These are phyloP conservation scores for Fragaria iinumae DNA, from an alignment of 306 rosid genomes.

Conservation along the genomic window DNA sequence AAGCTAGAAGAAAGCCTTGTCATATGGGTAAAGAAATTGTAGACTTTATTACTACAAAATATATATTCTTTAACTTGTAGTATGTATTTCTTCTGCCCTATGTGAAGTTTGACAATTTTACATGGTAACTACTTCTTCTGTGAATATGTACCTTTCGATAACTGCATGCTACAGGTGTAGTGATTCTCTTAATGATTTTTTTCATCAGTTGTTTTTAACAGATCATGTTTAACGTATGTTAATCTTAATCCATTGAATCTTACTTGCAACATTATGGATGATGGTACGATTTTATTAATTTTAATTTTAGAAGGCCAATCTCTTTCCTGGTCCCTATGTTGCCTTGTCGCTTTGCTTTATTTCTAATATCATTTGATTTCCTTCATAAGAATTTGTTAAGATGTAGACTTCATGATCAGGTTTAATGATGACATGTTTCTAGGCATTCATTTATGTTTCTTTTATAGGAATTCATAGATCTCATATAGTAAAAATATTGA, in stretches of 20 bases:
- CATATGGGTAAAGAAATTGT: conserved; percentile 62
- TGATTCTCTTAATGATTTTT: background rate
- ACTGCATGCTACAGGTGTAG: background rate
- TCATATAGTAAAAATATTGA: conserved; percentile 10
- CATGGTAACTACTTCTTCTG: background rate
- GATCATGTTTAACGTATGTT: background rate
- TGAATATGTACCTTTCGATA: background rate
- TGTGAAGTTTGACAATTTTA: background rate
- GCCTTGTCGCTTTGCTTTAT: background rate
- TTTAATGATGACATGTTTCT: background rate
- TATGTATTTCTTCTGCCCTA: background rate
- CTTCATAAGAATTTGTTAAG: background rate
- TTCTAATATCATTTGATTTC: background rate
- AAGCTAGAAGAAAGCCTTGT: conserved; percentile 94
- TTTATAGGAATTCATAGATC: background rate
- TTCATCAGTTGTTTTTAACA: background rate
- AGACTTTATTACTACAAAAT: background rate
- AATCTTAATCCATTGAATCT: background rate
- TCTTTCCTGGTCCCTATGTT: background rate
- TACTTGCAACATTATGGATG: background rate
- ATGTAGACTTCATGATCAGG: background rate
- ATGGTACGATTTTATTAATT: background rate
- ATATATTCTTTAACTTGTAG: background rate
- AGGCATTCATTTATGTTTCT: background rate
- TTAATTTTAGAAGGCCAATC: background rate